These are phyloP conservation scores for Cornus kousa DNA, from an alignment of 148 eudicot genomes.

Conservation along the genomic window DNA sequence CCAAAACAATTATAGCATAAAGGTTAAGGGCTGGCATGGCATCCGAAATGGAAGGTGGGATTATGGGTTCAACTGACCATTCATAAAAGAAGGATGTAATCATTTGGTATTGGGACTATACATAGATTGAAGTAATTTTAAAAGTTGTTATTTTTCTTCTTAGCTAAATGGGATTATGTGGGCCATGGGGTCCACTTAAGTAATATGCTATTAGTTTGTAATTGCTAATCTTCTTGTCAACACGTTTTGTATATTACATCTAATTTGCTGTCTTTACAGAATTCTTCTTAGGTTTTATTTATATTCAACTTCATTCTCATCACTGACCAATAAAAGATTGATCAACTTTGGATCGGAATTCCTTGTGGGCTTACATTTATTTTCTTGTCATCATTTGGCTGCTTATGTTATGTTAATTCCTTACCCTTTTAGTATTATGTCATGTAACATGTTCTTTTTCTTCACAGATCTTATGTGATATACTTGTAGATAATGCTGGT, in stretches of 20 bases:
- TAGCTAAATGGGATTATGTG: not conserved
- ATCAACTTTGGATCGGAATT: not conserved
- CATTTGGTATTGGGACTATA: not conserved
- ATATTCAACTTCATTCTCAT: not conserved
- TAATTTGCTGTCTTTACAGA: too few relatives aligned
- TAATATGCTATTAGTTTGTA: not conserved
- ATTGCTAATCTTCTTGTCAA: not conserved
- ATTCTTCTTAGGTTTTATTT: too few relatives aligned
- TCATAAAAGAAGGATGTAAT: not conserved
- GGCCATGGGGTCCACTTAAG: not conserved
- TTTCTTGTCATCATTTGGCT: not conserved
- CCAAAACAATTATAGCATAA: too few relatives aligned
- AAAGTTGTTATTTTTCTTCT: not conserved
- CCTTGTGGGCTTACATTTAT: not conserved
- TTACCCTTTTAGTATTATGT: not conserved
- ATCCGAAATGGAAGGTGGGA: too few relatives aligned
- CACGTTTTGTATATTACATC: not conserved
- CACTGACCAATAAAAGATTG: not conserved
- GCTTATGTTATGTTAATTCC: not conserved
- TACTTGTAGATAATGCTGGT: constrained; percentile 66
- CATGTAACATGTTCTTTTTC: constrained; percentile 3
- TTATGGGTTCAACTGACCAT: not conserved
- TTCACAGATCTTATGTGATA: constrained; percentile 61
- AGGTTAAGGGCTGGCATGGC: too few relatives aligned
- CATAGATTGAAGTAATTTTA: not conserved